Base-by-base conservation (phyloP, 805 yeast genomes). In the Teunomyces tritomae region DNA sequence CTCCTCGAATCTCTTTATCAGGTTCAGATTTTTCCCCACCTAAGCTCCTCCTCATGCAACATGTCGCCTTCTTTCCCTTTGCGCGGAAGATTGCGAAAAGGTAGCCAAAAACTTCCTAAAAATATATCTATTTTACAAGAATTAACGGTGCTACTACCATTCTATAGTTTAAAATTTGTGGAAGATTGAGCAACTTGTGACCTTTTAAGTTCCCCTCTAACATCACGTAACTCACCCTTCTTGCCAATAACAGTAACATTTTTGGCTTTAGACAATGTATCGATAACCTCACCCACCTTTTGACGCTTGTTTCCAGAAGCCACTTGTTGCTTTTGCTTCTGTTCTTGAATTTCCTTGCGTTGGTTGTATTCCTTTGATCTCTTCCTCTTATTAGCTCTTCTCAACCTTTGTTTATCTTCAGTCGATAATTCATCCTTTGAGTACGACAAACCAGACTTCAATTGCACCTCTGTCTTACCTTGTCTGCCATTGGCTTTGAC, bases 361-460 rank as follows among this genome's bases (percentile, higher is more conserved):
- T 70, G 68, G 49, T 72, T 67, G 56, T 68, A 72, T 42, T 73
- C 76, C 63, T 82, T 83, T 16, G 88, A 73, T 67, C 81, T 83
- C 76, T 83, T 85, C 66, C 95, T 81, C 80, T 92, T 91, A 60
- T 80, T 82, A 24, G 96, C 86, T 63, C 96, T 78, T 74, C 96
- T 83, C 59, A 89, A 73, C 64, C 96, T 82, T 62, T 87, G 90
- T 61, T 87, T 87, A 51, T 91, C 97, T 41, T 87, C 96, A 53
- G 90, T 79, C 9, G 85, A 76, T 64, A 91, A 72, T 66, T 91
- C 98, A 48, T 80, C 86, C 65, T 87, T 86, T 9, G 95, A 79
- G 69, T 87, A 81, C 3, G 89, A 84, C 55, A 86, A 77, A 59
- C 96, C 96, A 35, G 89, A 84, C 57, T 82, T 82, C 55, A 89